phyloP scores from a whole-genome alignment of 441 rosid genomes.

The Viola pubescens region DNA sequence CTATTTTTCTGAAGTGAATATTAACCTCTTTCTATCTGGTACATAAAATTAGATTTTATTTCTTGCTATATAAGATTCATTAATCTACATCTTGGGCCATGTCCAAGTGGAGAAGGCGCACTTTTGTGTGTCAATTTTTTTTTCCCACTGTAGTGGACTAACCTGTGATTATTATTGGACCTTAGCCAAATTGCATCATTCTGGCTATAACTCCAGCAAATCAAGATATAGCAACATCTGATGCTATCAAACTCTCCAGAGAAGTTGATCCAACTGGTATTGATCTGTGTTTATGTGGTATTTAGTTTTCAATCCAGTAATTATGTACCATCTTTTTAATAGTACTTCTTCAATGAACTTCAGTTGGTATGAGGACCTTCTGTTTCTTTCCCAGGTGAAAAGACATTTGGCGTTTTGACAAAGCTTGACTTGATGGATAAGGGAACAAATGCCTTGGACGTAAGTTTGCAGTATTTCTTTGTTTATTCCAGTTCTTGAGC shows the following conservation, averaged over 20 bases:
- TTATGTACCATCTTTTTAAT: background rate
- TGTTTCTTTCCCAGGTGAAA: slow-evolving; percentile 48
- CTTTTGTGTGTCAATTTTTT: no score
- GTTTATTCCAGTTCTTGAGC: background rate
- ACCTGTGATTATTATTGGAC: slow-evolving; percentile 8
- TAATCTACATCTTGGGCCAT: background rate
- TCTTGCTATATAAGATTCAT: background rate
- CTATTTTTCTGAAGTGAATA: background rate
- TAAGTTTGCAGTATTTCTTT: slow-evolving; percentile 22
- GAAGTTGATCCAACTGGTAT: slow-evolving; percentile 70
- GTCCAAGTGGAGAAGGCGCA: no score
- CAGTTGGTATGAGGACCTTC: background rate
- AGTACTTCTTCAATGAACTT: background rate
- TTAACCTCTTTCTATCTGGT: background rate
- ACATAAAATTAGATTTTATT: background rate
- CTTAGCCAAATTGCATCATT: slow-evolving; percentile 80
- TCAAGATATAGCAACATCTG: slow-evolving; percentile 82
- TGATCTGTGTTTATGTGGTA: slow-evolving; percentile 8
- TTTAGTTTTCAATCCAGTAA: slow-evolving; percentile 1
- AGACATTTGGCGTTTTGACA: slow-evolving; percentile 89
- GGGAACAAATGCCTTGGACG: slow-evolving; percentile 53
- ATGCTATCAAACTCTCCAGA: slow-evolving; percentile 70
- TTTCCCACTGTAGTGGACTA: background rate
- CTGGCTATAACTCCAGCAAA: slow-evolving; percentile 74
- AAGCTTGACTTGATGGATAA: slow-evolving; percentile 56